These are phyloP conservation scores for Madurella mycetomatis DNA, from an alignment of 2,329 filamentous ascomycete genomes.

Conservation along the genomic window DNA sequence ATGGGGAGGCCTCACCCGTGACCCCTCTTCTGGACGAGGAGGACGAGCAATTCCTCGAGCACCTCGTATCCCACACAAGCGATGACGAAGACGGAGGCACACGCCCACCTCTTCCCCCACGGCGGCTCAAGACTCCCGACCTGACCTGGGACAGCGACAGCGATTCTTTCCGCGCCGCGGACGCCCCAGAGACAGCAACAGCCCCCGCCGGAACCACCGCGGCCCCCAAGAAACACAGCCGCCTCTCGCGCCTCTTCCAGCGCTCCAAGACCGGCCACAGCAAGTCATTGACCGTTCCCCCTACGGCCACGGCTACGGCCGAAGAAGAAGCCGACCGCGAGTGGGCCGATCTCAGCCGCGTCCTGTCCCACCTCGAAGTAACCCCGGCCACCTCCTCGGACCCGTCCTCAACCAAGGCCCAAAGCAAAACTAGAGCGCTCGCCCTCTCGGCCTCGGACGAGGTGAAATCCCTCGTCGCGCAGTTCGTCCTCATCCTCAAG, in stretches of 20 bases:
- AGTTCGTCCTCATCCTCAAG: slow-evolving; percentile 86
- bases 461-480: slow-evolving; percentile 54
- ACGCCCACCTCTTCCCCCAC: slow-evolving; percentile 53
- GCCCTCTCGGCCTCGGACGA: slow-evolving; percentile 77
- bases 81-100: slow-evolving; percentile 41
- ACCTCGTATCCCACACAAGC: slow-evolving; percentile 42
- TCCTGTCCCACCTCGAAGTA: slow-evolving; percentile 81
- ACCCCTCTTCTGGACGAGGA: slow-evolving; percentile 49
- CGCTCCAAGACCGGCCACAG: slow-evolving; percentile 8
- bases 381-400: slow-evolving; percentile 45
- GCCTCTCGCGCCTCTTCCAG: slow-evolving; percentile 38
- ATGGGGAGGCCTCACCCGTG: slow-evolving; percentile 14
- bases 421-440: slow-evolving; percentile 77
- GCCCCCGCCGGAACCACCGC: slow-evolving; percentile 29
- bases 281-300: slow-evolving; percentile 33
- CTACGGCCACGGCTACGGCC: slow-evolving; percentile 20
- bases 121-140: slow-evolving; percentile 46
- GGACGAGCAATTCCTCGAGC: slow-evolving; percentile 56
- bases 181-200: slow-evolving; percentile 21
- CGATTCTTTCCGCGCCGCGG: slow-evolving; percentile 32
- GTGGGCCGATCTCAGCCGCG: slow-evolving; percentile 67
- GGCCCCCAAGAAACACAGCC: slow-evolving; percentile 33
- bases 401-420: slow-evolving; percentile 1
- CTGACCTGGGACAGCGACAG: slow-evolving; percentile 45
- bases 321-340: slow-evolving; percentile 41